These are phyloP conservation scores for Gamarada debralockiae DNA, from an alignment of 495 filamentous ascomycete species.

Conservation along the genomic window DNA sequence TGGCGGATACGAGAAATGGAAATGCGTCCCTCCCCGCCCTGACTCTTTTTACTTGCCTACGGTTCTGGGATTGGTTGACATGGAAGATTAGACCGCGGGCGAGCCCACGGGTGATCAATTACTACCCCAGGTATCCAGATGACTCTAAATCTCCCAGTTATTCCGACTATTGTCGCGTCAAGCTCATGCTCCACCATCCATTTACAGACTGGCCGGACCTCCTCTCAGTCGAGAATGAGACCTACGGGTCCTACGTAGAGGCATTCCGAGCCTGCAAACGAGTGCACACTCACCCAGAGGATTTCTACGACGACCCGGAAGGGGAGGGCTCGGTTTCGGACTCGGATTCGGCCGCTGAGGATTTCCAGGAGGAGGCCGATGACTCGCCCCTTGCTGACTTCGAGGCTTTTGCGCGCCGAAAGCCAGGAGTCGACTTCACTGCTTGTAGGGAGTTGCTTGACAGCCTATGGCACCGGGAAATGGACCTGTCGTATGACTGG, in stretches of 20 bases:
- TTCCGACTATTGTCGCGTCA: slow-evolving; percentile 6
- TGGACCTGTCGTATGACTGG: not conserved
- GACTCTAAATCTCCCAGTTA: not conserved
- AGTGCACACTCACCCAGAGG: not conserved
- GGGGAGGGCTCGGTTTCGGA: not conserved
- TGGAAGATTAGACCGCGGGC: slow-evolving; percentile 6
- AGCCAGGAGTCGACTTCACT: not conserved
- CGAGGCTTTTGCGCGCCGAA: slow-evolving; percentile 1
- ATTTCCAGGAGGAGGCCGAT: not conserved
- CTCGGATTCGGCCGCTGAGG: not conserved
- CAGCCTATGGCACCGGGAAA: not conserved
- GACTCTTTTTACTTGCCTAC: slow-evolving; percentile 1
- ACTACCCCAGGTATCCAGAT: not conserved
- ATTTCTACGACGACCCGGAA: slow-evolving; percentile 1
- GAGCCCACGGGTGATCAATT: slow-evolving; percentile 1
- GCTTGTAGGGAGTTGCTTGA: not conserved
- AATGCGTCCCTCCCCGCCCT: no score
- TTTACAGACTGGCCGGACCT: slow-evolving; percentile 1
- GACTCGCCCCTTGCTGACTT: slow-evolving; percentile 6
- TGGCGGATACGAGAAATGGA: not conserved
- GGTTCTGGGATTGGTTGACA: not conserved
- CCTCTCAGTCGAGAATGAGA: not conserved
- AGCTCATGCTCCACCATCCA: slow-evolving; percentile 2
- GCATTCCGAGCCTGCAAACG: not conserved
- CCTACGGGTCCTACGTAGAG: not conserved